Base-by-base conservation (phyloP, 2,329 filamentous ascomycete species). In the Calonectria henricotiae region DNA sequence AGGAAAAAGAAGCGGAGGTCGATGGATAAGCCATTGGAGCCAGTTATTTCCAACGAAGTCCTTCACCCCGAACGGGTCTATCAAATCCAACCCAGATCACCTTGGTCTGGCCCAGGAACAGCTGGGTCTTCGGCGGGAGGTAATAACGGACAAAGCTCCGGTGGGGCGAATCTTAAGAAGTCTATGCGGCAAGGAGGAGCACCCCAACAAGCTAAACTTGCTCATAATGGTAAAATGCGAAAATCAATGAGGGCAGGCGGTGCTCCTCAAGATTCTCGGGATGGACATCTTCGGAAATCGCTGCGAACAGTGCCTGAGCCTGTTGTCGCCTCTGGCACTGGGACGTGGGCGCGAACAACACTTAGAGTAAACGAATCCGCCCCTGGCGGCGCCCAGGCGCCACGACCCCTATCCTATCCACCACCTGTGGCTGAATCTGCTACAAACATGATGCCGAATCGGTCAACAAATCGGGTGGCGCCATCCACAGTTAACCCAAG, bases 121-220 rank as follows among this genome's bases (percentile, higher is more conserved):
- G 60, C 70, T 9, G 65, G 71, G 25, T 62, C 73, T 55, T 54
- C 62, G 15, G 30, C 67, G 2, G 70, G 46, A 13, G 47, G 23
- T 30, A 39, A 51, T 30, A 68, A 65, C 41, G 46, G 58, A 15
- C 55, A 67, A 23, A 32, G 54, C 27, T 58, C 41, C 1, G 67
- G 68, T 2, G 68, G 62, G 7, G 65, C 68, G n/a, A 80, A 78
- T 71, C 82, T 90, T 67, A 85, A 84, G 44, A 85, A 84, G 69
- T 87, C 87, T 2, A 82, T 89, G 81, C 84, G 87, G 20, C 32
- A 58, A 30, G 79, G 76, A 39, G 78, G 82, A 25, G 20, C 65
- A 62, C 35, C 49, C 23, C 62, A 71, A 25, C 72, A 73, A 12
- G 63, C 69, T 6, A 58, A 51, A 30, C 44, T 65, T 17, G 51